Evolutionary conservation across 2,329 filamentous ascomycete species (phyloP), one percentile per base, ranked within the genome.

Genomic region (Ambrosiella beaveri): DNA sequence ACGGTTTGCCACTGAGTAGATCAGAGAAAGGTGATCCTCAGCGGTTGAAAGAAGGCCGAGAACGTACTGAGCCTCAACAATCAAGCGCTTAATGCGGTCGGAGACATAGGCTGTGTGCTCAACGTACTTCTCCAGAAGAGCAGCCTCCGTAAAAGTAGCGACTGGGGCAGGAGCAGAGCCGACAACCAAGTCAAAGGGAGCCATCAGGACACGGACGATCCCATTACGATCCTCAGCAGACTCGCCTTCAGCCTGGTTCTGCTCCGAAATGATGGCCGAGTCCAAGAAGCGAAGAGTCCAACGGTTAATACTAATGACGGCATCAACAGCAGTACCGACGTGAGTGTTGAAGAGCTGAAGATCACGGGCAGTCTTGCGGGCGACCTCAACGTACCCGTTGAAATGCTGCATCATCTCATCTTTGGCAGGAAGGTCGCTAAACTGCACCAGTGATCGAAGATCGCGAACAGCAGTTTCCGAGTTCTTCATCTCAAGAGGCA

Each of bases 401-500:
- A 94, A 85, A 66, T 91, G 86, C 19, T 82, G 75, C 3, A 86
- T 79, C 11, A 94, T 76, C 68, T 89, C 84, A 40, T 84, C 77
- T 37, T 79, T 79, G 45, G 79, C 79, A 35, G 81, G 79, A 0
- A 93, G 72, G 19, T 79, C 75, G 63, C 84, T 88, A 69, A 83
- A 81, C 44, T 79, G 76, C 39, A 94, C 84, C 50, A 89, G 75
- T 35, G 80, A 83, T 38, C 84, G 80, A 27, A 93, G 71, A 64
- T 90, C 86, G 45, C 86, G 79, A 40, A 93, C 82, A 1, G 84
- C 82, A 1, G 80, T 74, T 68, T 91, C 86, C 2, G 83, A 82
- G 8, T 81, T 78, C 71, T 88, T 90, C 81, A 93, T 89, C 63
- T 88, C 84, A 63, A 86, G 74, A 0, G 86, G 86, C 2, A 93